Evolutionary conservation across 1,284 basidiomycete genomes (phyloP), one percentile per base, ranked within the genome.

Genomic region (Tetrapyrgos nigripes): DNA sequence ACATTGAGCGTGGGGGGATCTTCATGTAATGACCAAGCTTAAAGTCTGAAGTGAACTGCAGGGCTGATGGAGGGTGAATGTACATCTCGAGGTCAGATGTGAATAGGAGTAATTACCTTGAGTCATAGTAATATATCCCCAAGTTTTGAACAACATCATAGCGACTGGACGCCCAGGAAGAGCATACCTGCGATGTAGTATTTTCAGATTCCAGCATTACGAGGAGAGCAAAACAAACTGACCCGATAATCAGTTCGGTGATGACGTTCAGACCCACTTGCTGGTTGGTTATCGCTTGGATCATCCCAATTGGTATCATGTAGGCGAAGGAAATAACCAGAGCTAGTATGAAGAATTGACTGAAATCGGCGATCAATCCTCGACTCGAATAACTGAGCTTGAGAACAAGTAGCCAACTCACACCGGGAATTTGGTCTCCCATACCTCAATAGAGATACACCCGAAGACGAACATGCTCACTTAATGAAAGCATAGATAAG

Each of bases 171-270:
- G 74, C 1, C 85, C 84, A 3, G 84, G 82, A 14, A 83, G 73
- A 49, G 58, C 58, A 55, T 66, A 64, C 17, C 59, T 33, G 46
- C 49, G 14, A 78, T 84, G 86, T 75, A 83, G 77, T 82, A 85
- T 86, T 77, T 84, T 83, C 2, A 87, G 85, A 58, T n/a, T n/a
- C n/a, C n/a, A n/a, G n/a, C n/a, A n/a, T n/a, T n/a, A 84, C 71
- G 4, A 83, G 81, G 21, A 74, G 74, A 1, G 84, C 84, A 3
- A 83, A 81, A 13, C 44, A 40, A n/a, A 79, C 74, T 56, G 77
- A 81, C 11, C 81, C 82, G 48, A 81, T 79, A 63, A 83, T 76
- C 17, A 84, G 70, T 68, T 83, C 81, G n/a, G 80, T 79, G 61
- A 83, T 78, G 53, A 82, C 78, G 62, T 57, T 61, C n/a, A 61